Percentiles rank a stretch among this genome's conserved stretches.
These are phyloP conservation scores for Phialophora verrucosa DNA, from an alignment of 2,329 filamentous ascomycete genomes.

Conservation along the genomic window DNA sequence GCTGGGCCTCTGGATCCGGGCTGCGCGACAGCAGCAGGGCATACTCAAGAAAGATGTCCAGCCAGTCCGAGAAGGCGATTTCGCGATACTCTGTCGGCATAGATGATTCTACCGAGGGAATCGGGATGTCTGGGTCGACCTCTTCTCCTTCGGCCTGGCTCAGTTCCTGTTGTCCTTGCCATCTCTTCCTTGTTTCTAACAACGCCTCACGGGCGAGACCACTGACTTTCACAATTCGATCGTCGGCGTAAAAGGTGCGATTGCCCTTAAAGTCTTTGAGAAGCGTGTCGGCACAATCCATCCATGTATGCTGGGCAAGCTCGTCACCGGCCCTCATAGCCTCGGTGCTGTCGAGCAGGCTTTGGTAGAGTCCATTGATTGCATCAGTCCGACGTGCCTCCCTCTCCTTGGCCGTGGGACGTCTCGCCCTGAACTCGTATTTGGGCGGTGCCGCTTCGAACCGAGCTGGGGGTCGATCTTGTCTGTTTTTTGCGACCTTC, in stretches of 20 bases:
- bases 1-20: constrained; percentile 68
- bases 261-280: constrained; percentile 66
- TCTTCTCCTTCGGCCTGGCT: constrained; percentile 3
- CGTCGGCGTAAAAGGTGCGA: constrained; percentile 62
- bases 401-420: constrained; percentile 41
- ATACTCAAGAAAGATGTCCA: constrained; percentile 88
- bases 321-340: constrained; percentile 57
- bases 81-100: constrained; percentile 66
- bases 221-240: constrained; percentile 58
- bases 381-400: constrained; percentile 50
- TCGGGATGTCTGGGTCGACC: constrained; percentile 26
- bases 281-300: constrained; percentile 64
- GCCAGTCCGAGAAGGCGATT: constrained; percentile 82
- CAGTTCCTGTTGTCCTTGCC: constrained; percentile 12
- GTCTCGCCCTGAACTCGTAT: constrained; percentile 35
- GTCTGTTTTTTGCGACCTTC: constrained; percentile 9
- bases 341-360: constrained; percentile 55
- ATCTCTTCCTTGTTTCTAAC: constrained; percentile 39
- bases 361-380: constrained; percentile 53
- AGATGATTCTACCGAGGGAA: constrained; percentile 26
- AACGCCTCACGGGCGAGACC: constrained; percentile 53
- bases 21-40: constrained; percentile 73
- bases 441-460: constrained; percentile 16
- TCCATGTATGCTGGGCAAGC: constrained; percentile 60
- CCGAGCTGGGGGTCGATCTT: constrained; percentile 17